Conservation (phyloP, 768 basidiomycete species). For the Peribolospora baueri region DNA sequence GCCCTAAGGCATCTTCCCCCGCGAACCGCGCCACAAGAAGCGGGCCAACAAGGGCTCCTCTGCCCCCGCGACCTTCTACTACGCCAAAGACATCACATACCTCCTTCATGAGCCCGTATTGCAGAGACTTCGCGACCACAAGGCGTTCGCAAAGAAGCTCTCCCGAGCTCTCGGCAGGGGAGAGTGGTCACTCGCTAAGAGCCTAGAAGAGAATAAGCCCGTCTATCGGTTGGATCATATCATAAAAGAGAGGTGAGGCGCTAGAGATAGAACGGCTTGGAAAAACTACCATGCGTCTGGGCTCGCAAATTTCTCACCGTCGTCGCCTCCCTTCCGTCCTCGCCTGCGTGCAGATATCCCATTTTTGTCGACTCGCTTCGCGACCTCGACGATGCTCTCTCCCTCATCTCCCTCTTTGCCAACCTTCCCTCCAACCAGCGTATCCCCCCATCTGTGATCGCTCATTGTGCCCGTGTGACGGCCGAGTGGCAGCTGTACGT, state of each 20-base stretch:
- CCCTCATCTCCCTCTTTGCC: conserved; percentile 80
- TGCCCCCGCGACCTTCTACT: conserved; percentile 92
- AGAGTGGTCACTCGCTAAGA: conserved; percentile 88
- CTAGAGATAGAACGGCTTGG: neutral
- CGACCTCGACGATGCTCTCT: conserved; percentile 90
- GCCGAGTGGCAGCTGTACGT: conserved; percentile 94
- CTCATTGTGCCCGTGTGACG: conserved; percentile 69
- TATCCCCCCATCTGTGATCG: conserved; percentile 54
- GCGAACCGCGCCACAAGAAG: conserved; percentile 79
- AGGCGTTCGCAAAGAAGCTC: conserved; percentile 91
- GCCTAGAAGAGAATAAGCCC: conserved; percentile 64
- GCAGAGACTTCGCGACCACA: conserved; percentile 82
- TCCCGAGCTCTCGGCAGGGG: conserved; percentile 73
- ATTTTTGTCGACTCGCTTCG: conserved; percentile 86
- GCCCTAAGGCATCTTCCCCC: conserved; percentile 69
- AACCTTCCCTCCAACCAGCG: conserved; percentile 49
- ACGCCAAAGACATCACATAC: conserved; percentile 91
- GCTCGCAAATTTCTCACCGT: conserved; percentile 72
- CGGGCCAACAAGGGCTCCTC: conserved; percentile 90
- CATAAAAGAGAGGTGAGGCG: conserved; percentile 70
- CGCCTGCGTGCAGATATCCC: conserved; percentile 42
- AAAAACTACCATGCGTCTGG: conserved; percentile 5
- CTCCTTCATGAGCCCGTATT: conserved; percentile 89
- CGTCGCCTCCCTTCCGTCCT: conserved; percentile 46
- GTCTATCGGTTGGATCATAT: conserved; percentile 82